Evolutionary conservation across 1,139 yeast species (phyloP).

Genomic region (Debaryomycetaceae sp.): DNA sequence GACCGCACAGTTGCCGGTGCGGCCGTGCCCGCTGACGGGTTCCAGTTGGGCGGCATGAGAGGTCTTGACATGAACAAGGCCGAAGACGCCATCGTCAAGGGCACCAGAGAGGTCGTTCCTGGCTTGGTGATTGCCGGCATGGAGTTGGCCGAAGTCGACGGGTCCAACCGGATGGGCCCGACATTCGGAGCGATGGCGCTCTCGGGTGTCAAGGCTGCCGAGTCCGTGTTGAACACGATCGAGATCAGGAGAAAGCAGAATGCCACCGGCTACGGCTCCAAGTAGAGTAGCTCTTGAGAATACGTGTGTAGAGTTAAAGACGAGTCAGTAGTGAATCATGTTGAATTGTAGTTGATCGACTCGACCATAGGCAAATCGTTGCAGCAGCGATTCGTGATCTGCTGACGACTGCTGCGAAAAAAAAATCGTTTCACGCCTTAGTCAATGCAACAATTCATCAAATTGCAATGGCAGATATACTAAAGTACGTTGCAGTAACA

Average conservation of each 20-base stretch:
- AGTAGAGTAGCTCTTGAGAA: too few relatives aligned
- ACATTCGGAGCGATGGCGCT: slow-evolving; percentile 77
- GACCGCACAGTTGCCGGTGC: slow-evolving; percentile 10
- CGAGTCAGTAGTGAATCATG: too few relatives aligned
- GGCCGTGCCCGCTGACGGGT: slow-evolving; percentile 21
- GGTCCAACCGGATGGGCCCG: slow-evolving; percentile 77
- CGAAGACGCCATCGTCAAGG: slow-evolving; percentile 67
- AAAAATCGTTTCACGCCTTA: not conserved
- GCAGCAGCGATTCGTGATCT: too few relatives aligned
- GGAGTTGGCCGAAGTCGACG: slow-evolving; percentile 73
- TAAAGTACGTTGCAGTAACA: slow-evolving; percentile 6
- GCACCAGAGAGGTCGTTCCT: slow-evolving; percentile 58
- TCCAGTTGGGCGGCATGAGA: slow-evolving; percentile 60
- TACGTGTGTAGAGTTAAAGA: too few relatives aligned
- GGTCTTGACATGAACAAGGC: slow-evolving; percentile 73
- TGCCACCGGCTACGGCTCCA: slow-evolving; percentile 10
- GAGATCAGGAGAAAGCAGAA: slow-evolving; percentile 39
- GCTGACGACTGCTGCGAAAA: not conserved
- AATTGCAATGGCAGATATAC: slow-evolving; percentile 7
- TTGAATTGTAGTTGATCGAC: too few relatives aligned
- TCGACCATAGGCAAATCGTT: too few relatives aligned
- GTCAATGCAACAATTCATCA: not conserved
- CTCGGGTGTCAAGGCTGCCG: slow-evolving; percentile 71
- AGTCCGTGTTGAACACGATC: slow-evolving; percentile 40
- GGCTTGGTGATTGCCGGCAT: slow-evolving; percentile 71